Evolutionary conservation across 345 rosid species (phyloP).

Genomic region (Carallia pectinifolia): DNA sequence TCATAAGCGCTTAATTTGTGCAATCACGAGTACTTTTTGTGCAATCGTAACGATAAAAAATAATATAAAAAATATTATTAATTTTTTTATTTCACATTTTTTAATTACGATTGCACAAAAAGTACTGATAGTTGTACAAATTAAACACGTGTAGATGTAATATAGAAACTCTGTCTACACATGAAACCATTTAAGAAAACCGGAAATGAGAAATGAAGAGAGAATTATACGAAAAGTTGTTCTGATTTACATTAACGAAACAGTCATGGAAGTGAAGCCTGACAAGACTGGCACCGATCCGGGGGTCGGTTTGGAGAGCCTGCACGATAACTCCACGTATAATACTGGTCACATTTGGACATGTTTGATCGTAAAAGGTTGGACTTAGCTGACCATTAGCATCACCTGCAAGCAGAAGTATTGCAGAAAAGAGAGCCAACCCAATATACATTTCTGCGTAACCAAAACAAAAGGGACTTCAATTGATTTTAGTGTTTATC

Average conservation of each 20-base stretch:
- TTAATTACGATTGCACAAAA: too few relatives aligned
- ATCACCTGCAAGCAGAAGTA: slow-evolving; percentile 17
- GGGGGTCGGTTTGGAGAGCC: slow-evolving; percentile 25
- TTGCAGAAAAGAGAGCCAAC: neutral
- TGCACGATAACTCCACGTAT: slow-evolving; percentile 13
- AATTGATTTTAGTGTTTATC: neutral
- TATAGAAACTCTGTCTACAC: too few relatives aligned
- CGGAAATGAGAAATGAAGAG: neutral
- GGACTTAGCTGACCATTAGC: slow-evolving; percentile 29
- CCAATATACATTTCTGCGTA: neutral
- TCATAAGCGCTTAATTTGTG: too few relatives aligned
- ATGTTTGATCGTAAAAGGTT: slow-evolving; percentile 29
- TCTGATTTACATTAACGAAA: slow-evolving; percentile 31
- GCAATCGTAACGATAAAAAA: too few relatives aligned
- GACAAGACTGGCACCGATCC: slow-evolving; percentile 42
- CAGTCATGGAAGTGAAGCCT: slow-evolving; percentile 56
- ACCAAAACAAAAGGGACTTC: neutral
- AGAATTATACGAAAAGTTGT: neutral
- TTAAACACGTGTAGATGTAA: too few relatives aligned
- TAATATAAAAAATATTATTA: too few relatives aligned
- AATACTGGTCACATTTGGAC: slow-evolving; percentile 31
- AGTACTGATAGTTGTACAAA: too few relatives aligned
- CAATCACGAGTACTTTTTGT: too few relatives aligned
- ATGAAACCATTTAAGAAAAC: neutral
- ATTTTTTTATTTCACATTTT: too few relatives aligned